Evolutionary conservation across 805 yeast genomes (phyloP).

Genomic region (Cyberlindnera maritima): DNA sequence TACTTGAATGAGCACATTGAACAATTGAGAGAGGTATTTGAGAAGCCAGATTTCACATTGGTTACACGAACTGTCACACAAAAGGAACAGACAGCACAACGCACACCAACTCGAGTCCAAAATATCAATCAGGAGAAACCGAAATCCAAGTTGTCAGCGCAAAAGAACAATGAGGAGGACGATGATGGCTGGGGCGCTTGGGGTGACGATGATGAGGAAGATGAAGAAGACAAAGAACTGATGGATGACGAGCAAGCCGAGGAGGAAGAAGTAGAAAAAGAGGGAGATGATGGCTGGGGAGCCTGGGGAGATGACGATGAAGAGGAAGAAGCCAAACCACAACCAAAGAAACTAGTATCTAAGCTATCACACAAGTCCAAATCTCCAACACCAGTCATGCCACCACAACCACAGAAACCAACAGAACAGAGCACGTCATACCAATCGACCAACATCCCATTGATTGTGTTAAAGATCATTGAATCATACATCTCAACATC

Average conservation of each 20-base stretch:
- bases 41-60: conserved; percentile 8
- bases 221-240: background rate
- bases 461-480: conserved; percentile 10
- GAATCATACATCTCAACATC: conserved; percentile 18
- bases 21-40: conserved; percentile 14
- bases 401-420: conserved; percentile 6
- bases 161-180: conserved; percentile 1
- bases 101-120: background rate
- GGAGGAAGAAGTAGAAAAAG: background rate
- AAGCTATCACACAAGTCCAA: conserved; percentile 15
- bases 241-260: background rate
- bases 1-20: conserved; percentile 22
- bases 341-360: conserved; percentile 20
- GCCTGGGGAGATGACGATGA: conserved; percentile 24
- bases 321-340: conserved; percentile 3
- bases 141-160: background rate
- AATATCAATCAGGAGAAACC: background rate
- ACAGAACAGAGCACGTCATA: background rate
- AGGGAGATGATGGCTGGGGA: conserved; percentile 23
- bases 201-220: conserved; percentile 26
- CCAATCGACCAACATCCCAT: conserved; percentile 17
- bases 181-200: conserved; percentile 27
- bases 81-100: background rate
- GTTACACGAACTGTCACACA: background rate
- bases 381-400: conserved; percentile 14